A percentile compares a stretch with the other conserved stretches of the same genome.
These are phyloP conservation scores for Tarenaya hassleriana DNA, from an alignment of 345 rosid genomes.

Conservation along the genomic window DNA sequence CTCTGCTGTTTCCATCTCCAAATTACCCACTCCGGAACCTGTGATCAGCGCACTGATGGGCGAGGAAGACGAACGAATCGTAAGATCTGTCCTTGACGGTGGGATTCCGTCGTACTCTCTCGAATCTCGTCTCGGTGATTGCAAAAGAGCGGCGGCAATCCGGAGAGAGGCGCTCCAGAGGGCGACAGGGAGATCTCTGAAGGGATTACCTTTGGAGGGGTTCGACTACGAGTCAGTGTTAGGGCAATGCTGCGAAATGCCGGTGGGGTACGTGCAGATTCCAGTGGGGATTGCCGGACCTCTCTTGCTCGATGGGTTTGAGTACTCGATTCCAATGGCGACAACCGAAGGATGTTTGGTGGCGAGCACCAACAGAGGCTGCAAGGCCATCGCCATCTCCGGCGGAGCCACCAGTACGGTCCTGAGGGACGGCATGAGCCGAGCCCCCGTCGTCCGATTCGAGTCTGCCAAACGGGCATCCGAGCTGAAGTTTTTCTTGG, in stretches of 20 bases:
- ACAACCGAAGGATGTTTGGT: conserved; percentile 95
- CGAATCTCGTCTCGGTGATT: conserved; percentile 76
- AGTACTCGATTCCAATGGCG: conserved; percentile 88
- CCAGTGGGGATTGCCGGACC: conserved; percentile 97
- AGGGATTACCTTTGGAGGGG: conserved; percentile 75
- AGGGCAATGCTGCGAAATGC: conserved; percentile 99
- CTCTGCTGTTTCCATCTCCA: conserved; percentile 9
- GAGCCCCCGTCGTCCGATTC: conserved; percentile 81
- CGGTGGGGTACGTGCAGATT: conserved; percentile 84
- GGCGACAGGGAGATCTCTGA: conserved; percentile 58
- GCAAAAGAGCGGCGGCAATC: conserved; percentile 58
- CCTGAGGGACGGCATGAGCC: conserved; percentile 70
- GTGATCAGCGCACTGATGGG: conserved; percentile 35
- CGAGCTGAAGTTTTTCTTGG: conserved; percentile 71
- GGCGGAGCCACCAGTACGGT: conserved; percentile 67
- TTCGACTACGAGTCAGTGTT: conserved; percentile 76
- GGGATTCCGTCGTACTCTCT: conserved; percentile 57
- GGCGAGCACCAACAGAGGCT: conserved; percentile 91
- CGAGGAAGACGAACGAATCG: conserved; percentile 59
- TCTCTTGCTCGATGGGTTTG: conserved; percentile 67
- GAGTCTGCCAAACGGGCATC: conserved; percentile 53
- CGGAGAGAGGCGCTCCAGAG: conserved; percentile 82
- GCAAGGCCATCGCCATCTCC: conserved; percentile 65
- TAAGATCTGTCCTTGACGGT: conserved; percentile 51
- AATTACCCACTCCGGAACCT: conserved; percentile 28